Conservation (phyloP, 73 alveolate genomes). For the Paramecium biaurelia region DNA sequence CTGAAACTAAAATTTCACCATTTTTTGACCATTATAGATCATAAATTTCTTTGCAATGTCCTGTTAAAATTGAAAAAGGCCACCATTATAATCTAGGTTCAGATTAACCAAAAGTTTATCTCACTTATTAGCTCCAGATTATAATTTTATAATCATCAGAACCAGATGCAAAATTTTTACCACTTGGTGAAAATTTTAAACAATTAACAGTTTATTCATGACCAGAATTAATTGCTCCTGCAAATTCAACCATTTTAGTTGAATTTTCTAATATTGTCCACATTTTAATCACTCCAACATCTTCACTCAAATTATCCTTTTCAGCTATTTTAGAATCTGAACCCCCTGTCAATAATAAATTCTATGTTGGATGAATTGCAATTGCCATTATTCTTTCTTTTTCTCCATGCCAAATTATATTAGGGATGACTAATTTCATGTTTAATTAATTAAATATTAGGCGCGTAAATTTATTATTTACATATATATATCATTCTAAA, state of each 20-base stretch:
- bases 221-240: constrained; percentile 63
- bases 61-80: constrained; percentile 80
- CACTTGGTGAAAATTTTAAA: constrained; percentile 88
- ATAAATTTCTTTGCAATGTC: constrained; percentile 92
- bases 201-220: constrained; percentile 88
- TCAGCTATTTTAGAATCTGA: constrained; percentile 79
- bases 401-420: constrained; percentile 95
- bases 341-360: constrained; percentile 83
- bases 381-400: constrained; percentile 85
- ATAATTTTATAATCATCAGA: constrained; percentile 87
- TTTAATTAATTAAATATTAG: neutral
- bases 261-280: constrained; percentile 63
- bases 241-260: neutral
- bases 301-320: constrained; percentile 67
- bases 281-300: constrained; percentile 35
- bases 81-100: constrained; percentile 87
- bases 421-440: constrained; percentile 70
- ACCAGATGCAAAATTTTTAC: constrained; percentile 92
- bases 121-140: constrained; percentile 81
- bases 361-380: constrained; percentile 89
- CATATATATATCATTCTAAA: constrained; percentile 55
- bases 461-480: constrained; percentile 33
- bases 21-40: constrained; percentile 93
- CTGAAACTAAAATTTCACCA: constrained; percentile 83
- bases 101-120: constrained; percentile 84